Conservation (phyloP, 768 basidiomycete genomes). For the Tulasnella sp. region DNA sequence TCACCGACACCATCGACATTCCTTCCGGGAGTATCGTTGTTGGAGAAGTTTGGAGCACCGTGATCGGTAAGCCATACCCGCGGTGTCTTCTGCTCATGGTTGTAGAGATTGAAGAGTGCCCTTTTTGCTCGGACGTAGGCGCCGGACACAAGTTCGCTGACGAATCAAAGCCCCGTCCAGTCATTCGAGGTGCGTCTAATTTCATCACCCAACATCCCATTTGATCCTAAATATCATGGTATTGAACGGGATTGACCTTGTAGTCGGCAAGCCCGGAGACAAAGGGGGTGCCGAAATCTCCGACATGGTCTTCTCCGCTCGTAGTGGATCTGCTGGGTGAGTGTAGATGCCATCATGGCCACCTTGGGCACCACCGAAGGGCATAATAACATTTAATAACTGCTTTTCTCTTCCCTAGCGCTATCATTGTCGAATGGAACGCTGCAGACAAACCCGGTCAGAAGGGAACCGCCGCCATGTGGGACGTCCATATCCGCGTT, state of each 20-base stretch:
- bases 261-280: constrained; percentile 43
- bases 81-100: background rate
- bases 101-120: background rate
- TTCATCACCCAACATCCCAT: too few relatives aligned
- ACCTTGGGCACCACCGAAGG: background rate
- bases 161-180: constrained; percentile 50
- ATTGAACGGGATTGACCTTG: too few relatives aligned
- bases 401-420: constrained; percentile 37
- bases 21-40: constrained; percentile 62
- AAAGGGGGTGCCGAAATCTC: constrained; percentile 62
- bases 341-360: background rate
- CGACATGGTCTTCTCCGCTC: constrained; percentile 65
- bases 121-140: constrained; percentile 6
- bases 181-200: constrained; percentile 45
- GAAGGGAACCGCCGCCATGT: constrained; percentile 61
- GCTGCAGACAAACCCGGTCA: constrained; percentile 60
- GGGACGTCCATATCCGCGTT: constrained; percentile 58
- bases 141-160: constrained; percentile 55
- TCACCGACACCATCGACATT: constrained; percentile 59
- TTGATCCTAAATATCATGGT: too few relatives aligned
- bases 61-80: constrained; percentile 48
- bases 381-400: background rate
- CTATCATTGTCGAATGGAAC: constrained; percentile 66
- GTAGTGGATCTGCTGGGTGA: constrained; percentile 52
- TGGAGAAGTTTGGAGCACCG: constrained; percentile 64